Base-by-base conservation (phyloP, 148 eudicot species). In the Chenopodium quinoa region DNA sequence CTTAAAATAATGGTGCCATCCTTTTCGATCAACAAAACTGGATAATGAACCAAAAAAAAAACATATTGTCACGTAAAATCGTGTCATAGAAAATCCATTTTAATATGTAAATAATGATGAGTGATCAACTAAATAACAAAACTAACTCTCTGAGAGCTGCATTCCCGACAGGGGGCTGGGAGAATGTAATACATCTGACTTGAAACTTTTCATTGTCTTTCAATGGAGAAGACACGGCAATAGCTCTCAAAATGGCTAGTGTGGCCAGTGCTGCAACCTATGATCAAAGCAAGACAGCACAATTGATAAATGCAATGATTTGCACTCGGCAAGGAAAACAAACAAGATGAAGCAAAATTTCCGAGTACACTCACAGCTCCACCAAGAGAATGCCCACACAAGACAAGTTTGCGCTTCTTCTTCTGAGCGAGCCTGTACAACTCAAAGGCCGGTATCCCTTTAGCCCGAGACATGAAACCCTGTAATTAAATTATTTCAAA, bases 401-500 rank as follows among this genome's bases (percentile, higher is more conserved):
- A 80, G 73, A 96, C 99, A 78, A 96, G 99, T 85, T 94, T 96
- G 27, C 93, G 85, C 75, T 90, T 92, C 90, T 96, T 96, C 82
- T 89, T 96, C 87, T 94, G 99, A 78, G 99, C 99, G 83, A 96
- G 97, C 88, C 87, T 92, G 86, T 94, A 96, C 67, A 96, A 82
- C 82, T 96, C 99, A 84, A 94, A 85, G 71, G 98, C 99, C 40
- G 99, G 99, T 88, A 96, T 96, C 77, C 98, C 99, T 89, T 94
- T 96, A 80, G 99, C 99, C 86, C 98, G 99, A 77, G 92, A 94
- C 99, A 96, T 96, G 81, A 96, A 96, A 73, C 99, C 99, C 99
- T 96, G 81, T 5, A 80, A 40, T 78, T n/a, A 82, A 56, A 52
- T 56, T 76, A 78, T 73, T 69, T 22, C 76, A 80, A 34, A 46